Evolutionary conservation across 805 yeast genomes (phyloP).

Genomic region (Wickerhamiella allomyrinae): DNA sequence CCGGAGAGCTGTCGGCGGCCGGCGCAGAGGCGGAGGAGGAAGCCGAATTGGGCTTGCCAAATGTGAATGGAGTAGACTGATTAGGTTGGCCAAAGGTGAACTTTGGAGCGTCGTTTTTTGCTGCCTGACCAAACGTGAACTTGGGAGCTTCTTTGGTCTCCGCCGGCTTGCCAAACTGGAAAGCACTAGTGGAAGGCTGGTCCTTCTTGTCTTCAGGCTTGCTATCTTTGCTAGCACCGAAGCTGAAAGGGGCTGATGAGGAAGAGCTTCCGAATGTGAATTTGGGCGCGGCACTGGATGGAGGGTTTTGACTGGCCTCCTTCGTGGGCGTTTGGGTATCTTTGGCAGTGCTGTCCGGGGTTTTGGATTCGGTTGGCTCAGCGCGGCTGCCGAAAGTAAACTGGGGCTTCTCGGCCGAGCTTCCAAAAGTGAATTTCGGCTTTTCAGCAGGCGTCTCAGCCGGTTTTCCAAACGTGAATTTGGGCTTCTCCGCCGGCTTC

Average conservation of each 20-base stretch:
- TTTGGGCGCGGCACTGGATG: neutral
- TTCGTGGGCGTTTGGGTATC: neutral
- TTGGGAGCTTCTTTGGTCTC: conserved; percentile 18
- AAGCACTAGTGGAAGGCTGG: neutral
- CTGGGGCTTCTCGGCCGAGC: neutral
- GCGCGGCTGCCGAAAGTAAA: conserved; percentile 14
- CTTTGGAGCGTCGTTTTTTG: conserved; percentile 6
- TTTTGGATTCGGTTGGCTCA: conserved; percentile 6
- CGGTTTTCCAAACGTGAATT: conserved; percentile 8
- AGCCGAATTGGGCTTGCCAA: conserved; percentile 10
- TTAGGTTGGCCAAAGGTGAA: conserved; percentile 11
- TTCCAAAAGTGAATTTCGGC: conserved; percentile 18
- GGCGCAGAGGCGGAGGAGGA: conserved; percentile 4
- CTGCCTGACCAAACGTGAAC: conserved; percentile 22
- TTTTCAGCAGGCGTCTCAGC: conserved; percentile 1
- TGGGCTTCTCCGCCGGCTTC: neutral
- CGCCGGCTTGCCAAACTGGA: conserved; percentile 4
- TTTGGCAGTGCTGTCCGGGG: no score
- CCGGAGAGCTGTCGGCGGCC: neutral
- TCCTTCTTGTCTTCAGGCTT: neutral
- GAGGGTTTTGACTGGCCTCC: neutral
- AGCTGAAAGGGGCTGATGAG: neutral
- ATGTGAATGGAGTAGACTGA: neutral
- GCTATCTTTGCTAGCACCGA: neutral
- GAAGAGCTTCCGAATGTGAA: neutral